These are phyloP conservation scores for Fusarium sulawesiense DNA, from an alignment of 2,329 filamentous ascomycete species.

Conservation along the genomic window DNA sequence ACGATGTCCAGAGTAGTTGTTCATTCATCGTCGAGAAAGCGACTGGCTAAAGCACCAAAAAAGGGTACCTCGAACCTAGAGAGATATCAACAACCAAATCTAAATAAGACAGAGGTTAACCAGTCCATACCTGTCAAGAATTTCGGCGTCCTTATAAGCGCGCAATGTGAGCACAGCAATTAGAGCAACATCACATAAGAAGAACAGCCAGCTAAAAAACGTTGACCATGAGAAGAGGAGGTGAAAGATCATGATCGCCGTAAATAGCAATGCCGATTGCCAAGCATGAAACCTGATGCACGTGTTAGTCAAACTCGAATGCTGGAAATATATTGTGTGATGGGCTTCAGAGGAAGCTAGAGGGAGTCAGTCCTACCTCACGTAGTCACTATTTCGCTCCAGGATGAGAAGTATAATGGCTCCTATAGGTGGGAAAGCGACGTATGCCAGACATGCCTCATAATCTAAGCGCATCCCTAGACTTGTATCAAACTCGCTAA, in stretches of 20 bases:
- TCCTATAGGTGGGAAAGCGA: conserved; percentile 85
- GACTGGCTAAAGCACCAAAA: conserved; percentile 85
- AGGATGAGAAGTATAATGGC: conserved; percentile 85
- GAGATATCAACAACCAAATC: conserved; percentile 6
- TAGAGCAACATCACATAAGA: conserved; percentile 78
- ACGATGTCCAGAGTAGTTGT: background rate
- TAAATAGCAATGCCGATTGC: conserved; percentile 89
- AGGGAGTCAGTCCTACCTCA: conserved; percentile 70
- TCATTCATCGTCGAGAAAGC: conserved; percentile 87
- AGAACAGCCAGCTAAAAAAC: conserved; percentile 85
- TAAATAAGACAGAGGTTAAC: background rate
- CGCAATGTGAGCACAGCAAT: conserved; percentile 81
- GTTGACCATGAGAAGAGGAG: conserved; percentile 87
- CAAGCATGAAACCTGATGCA: conserved; percentile 88
- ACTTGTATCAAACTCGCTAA: conserved; percentile 91
- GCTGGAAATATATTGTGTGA: background rate
- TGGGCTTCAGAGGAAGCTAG: background rate
- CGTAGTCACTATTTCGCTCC: conserved; percentile 97
- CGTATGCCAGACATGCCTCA: conserved; percentile 90
- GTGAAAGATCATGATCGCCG: conserved; percentile 79
- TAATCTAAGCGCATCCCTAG: conserved; percentile 87
- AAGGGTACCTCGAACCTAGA: conserved; percentile 86
- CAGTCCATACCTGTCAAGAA: conserved; percentile 66
- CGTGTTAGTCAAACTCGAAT: conserved; percentile 14
- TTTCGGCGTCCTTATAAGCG: conserved; percentile 85